Evolutionary conservation across 1,284 basidiomycete species (phyloP), one percentile per base, ranked within the genome.

Genomic region (Clitocybe nebularis): DNA sequence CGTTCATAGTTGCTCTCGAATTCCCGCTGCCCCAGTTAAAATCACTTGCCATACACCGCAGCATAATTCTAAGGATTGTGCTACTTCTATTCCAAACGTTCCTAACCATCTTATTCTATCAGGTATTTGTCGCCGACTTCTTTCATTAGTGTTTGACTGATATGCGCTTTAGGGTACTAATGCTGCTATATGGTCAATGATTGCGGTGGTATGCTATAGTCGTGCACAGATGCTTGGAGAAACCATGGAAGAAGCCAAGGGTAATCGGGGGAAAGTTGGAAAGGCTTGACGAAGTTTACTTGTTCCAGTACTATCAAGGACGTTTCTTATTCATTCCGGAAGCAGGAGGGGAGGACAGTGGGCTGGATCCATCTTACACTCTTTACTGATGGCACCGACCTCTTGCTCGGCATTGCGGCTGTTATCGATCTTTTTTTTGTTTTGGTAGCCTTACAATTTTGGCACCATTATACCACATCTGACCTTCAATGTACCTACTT

Each of bases 71-170:
- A 20, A 67, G 82, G 53, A 69, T 84, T 30, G 72, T 90, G 26
- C 48, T 85, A 41, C 68, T 91, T 43, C 53, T 84, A 35, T 64
- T 82, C 49, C 81, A 87, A 56, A 68, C 77, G 0, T 77, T 81
- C 58, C 53, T 87, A n/a, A 68, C 76, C 17, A 70, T 87, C 39
- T 61, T 93, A 40, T 86, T 75, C 59, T 91, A 92, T 66, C 89
- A 92, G 68, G 89, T 86, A 54, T 52, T 74, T 56, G 13, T 3
- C n/a, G 19, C 20, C 14, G 29, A 32, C 25, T 30, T 17, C 20
- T 36, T 24, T 24, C 23, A 9, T 38, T 32, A 33, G 33, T 37
- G 39, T 10, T 37, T 2, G 23, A 28, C 32, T 29, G 29, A 26
- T 23, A 19, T 30, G 14, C 21, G 17, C 24, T 21, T 9, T 13